Evolutionary conservation across 441 rosid genomes (phyloP).

Genomic region (Geranium incanum): DNA sequence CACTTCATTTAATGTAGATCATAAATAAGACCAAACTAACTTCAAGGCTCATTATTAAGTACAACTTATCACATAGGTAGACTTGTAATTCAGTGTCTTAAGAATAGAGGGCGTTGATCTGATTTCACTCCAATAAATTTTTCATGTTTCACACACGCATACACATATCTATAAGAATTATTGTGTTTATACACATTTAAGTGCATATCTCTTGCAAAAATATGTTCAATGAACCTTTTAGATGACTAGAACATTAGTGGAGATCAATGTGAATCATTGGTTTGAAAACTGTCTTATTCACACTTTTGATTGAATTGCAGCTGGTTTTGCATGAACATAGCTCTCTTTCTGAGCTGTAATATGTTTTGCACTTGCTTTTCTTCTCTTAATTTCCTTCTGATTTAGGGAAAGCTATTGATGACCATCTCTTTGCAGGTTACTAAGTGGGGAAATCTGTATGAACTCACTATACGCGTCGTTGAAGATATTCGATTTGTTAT

Average conservation of each 20-base stretch:
- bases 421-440: constrained; percentile 45
- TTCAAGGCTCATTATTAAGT: background rate
- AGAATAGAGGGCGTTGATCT: background rate
- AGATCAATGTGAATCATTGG: constrained; percentile 7
- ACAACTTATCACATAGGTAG: background rate
- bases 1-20: background rate
- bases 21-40: background rate
- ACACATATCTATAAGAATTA: background rate
- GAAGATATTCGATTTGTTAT: constrained; percentile 78
- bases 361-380: constrained; percentile 5
- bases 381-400: constrained; percentile 12
- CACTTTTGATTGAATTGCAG: background rate
- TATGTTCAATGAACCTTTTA: background rate
- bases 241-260: background rate
- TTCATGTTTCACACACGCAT: background rate
- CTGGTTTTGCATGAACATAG: background rate
- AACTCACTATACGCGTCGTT: constrained; percentile 60
- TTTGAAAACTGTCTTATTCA: background rate
- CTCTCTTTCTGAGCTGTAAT: background rate
- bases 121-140: background rate
- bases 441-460: constrained; percentile 62
- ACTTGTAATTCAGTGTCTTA: constrained; percentile 1
- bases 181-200: background rate
- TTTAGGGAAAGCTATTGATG: constrained; percentile 18
- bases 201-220: background rate